Conservation (phyloP, 192 early-diverging fungal species). For the Coemansia sp. region DNA sequence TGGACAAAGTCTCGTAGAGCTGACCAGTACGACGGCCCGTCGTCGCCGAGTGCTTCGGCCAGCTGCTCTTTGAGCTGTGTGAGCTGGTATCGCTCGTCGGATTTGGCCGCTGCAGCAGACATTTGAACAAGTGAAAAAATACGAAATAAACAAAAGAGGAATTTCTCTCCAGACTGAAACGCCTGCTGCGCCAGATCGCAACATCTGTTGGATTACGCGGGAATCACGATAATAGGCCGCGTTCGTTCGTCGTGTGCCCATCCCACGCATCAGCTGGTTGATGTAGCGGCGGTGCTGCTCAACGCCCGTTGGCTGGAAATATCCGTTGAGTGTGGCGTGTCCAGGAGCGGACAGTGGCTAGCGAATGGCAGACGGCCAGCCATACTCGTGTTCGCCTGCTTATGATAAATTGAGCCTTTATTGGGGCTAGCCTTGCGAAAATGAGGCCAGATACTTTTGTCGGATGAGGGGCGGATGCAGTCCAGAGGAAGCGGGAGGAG, state of each 20-base stretch:
- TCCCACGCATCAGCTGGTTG: neutral
- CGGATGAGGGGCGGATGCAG: too few relatives aligned
- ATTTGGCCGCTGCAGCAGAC: conserved; percentile 13
- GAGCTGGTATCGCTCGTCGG: conserved; percentile 49
- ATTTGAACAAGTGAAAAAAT: neutral
- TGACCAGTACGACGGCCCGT: conserved; percentile 72
- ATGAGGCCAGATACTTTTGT: too few relatives aligned
- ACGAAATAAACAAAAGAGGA: neutral
- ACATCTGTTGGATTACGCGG: neutral
- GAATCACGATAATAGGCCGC: neutral
- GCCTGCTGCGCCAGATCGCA: neutral
- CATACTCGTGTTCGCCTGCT: neutral
- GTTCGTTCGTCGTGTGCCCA: neutral
- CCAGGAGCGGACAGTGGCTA: neutral
- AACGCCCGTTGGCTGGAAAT: conserved; percentile 14
- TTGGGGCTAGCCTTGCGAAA: too few relatives aligned
- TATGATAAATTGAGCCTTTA: neutral
- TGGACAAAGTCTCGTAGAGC: conserved; percentile 71
- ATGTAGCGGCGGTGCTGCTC: neutral
- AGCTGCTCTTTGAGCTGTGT: conserved; percentile 67
- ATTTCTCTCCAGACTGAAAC: neutral
- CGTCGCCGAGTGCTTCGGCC: conserved; percentile 70
- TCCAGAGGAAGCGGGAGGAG: too few relatives aligned
- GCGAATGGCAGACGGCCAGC: neutral
- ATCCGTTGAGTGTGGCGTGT: conserved; percentile 12